Conservation (phyloP, 2,329 filamentous ascomycete genomes). For the Aspergillus piperis region DNA sequence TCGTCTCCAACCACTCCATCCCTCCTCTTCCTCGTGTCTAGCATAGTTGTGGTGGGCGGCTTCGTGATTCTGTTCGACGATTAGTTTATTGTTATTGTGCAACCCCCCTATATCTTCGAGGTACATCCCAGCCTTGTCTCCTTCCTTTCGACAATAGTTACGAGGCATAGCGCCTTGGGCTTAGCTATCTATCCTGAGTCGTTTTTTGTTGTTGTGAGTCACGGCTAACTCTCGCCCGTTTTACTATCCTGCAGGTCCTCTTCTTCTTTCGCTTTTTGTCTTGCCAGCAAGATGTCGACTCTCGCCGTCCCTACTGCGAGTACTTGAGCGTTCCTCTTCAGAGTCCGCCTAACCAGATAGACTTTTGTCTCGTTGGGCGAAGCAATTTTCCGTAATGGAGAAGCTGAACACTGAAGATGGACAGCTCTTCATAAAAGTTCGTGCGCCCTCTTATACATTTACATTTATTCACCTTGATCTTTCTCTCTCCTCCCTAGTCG, state of each 20-base stretch:
- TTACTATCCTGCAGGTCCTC: constrained; percentile 22
- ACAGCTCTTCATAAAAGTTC: constrained; percentile 52
- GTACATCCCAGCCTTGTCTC: constrained; percentile 4
- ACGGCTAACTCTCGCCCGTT: constrained; percentile 11
- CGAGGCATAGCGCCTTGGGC: neutral
- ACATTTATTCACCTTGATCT: neutral
- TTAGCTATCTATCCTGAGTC: too few species aligned
- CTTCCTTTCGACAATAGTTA: neutral
- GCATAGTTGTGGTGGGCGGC: constrained; percentile 16
- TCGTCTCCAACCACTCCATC: constrained; percentile 8
- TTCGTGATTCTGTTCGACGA: constrained; percentile 15
- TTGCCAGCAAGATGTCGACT: constrained; percentile 38
- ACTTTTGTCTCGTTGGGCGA: constrained; percentile 30
- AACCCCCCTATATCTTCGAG: constrained; percentile 7
- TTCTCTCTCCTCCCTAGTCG: neutral
- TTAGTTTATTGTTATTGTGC: constrained; percentile 14
- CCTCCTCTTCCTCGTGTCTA: constrained; percentile 10
- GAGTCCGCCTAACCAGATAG: constrained; percentile 35
- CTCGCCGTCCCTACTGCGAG: constrained; percentile 26
- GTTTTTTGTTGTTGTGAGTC: neutral
- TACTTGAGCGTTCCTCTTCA: constrained; percentile 40
- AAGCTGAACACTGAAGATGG: constrained; percentile 53
- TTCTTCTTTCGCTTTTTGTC: constrained; percentile 14
- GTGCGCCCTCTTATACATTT: constrained; percentile 13
- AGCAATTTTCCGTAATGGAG: constrained; percentile 45